These are phyloP conservation scores for Yamadazyma trypodendri DNA, from an alignment of 1,139 yeast species.

Conservation along the genomic window DNA sequence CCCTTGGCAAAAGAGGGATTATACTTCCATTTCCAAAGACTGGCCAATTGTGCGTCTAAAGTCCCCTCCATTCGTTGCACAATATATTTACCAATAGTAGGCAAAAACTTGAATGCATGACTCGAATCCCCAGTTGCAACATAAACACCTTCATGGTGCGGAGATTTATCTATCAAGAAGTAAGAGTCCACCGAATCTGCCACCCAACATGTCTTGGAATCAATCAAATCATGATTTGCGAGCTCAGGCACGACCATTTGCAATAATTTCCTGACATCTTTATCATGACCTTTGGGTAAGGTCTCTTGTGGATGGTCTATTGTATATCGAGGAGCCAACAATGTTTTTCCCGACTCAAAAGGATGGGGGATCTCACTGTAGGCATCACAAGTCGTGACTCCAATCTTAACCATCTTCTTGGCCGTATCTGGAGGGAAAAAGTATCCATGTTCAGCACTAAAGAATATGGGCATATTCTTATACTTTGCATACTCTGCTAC, in stretches of 20 bases:
- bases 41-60: slow-evolving; percentile 20
- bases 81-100: slow-evolving; percentile 32
- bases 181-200: slow-evolving; percentile 44
- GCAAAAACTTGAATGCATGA: slow-evolving; percentile 38
- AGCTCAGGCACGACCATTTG: slow-evolving; percentile 15
- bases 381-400: slow-evolving; percentile 37
- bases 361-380: slow-evolving; percentile 27
- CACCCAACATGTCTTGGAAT: slow-evolving; percentile 34
- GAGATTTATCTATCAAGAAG: slow-evolving; percentile 40
- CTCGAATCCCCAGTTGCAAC: slow-evolving; percentile 49
- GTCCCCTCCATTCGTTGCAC: slow-evolving; percentile 24
- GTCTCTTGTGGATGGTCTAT: slow-evolving; percentile 29
- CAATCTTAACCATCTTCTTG: slow-evolving; percentile 36
- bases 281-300: slow-evolving; percentile 25
- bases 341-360: slow-evolving; percentile 16
- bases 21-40: slow-evolving; percentile 33
- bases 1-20: slow-evolving; percentile 19
- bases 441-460: slow-evolving; percentile 46
- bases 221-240: slow-evolving; percentile 12
- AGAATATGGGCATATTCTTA: slow-evolving; percentile 32
- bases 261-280: slow-evolving; percentile 14
- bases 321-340: slow-evolving; percentile 38
- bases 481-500: slow-evolving; percentile 25
- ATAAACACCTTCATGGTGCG: slow-evolving; percentile 32
- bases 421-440: slow-evolving; percentile 36